Percentiles rank a stretch among this genome's conserved stretches.
These are phyloP conservation scores for Macrolepiota dolichaula DNA, from an alignment of 768 basidiomycete genomes.

Conservation along the genomic window DNA sequence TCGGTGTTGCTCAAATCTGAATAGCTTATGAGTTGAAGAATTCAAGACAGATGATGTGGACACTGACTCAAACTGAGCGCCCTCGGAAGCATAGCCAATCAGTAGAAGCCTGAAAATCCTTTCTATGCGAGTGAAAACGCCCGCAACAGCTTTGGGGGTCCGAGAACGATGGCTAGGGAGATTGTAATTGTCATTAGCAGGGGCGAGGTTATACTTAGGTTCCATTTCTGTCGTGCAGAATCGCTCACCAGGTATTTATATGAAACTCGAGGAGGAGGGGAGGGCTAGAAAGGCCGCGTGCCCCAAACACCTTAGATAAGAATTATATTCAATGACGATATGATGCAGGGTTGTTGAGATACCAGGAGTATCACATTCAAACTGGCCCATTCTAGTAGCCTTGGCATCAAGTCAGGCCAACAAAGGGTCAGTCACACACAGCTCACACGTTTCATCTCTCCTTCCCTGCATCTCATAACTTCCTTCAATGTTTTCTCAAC, in stretches of 20 bases:
- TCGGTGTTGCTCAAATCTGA: conserved; percentile 7
- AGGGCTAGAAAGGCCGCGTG: not conserved
- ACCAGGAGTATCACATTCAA: too few species aligned
- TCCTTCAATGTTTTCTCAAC: too few species aligned
- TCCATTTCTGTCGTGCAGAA: not conserved
- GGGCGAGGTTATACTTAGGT: not conserved
- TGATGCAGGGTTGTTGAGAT: too few species aligned
- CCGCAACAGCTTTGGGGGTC: not conserved
- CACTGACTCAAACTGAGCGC: not conserved
- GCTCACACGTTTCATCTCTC: too few species aligned
- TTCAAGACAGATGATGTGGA: not conserved
- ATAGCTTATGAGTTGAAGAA: not conserved
- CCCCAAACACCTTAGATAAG: not conserved
- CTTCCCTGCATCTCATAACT: too few species aligned
- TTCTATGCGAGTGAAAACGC: not conserved
- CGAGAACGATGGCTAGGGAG: not conserved
- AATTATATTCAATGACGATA: too few species aligned
- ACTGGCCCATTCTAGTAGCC: too few species aligned
- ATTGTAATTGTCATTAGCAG: not conserved
- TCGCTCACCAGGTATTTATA: not conserved
- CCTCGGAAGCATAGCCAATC: conserved; percentile 11
- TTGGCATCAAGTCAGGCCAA: too few species aligned
- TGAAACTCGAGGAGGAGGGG: not conserved
- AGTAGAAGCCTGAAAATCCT: conserved; percentile 9
- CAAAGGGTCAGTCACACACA: too few species aligned